Evolutionary conservation across 257 asterid species (phyloP).

Genomic region (Buddleja alternifolia): DNA sequence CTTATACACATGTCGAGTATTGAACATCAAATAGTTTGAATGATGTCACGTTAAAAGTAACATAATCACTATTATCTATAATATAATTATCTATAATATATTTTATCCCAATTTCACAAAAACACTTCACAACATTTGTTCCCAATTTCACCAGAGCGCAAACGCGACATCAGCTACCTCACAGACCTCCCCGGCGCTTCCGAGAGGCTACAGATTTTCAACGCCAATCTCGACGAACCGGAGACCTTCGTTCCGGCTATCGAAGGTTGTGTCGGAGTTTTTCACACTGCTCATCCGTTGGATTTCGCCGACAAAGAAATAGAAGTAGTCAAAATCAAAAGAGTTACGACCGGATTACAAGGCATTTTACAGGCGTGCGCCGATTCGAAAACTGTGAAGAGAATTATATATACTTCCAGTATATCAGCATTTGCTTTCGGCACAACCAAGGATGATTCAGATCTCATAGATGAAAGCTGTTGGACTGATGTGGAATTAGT

Average conservation of each 20-base stretch:
- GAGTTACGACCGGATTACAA: constrained; percentile 33
- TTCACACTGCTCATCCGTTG: constrained; percentile 76
- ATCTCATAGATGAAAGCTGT: constrained; percentile 35
- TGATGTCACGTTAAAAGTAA: too few relatives aligned
- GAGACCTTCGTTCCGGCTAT: constrained; percentile 50
- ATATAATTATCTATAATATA: too few relatives aligned
- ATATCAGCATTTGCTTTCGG: constrained; percentile 33
- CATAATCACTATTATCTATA: too few relatives aligned
- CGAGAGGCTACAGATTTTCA: constrained; percentile 55
- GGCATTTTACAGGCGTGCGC: constrained; percentile 52
- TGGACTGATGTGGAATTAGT: constrained; percentile 49
- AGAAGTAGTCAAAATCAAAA: constrained; percentile 42
- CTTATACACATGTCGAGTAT: too few relatives aligned
- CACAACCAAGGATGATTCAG: constrained; percentile 3
- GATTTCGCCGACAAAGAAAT: constrained; percentile 51
- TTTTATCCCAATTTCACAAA: too few relatives aligned
- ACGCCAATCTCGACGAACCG: constrained; percentile 61
- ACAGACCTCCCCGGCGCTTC: constrained; percentile 55
- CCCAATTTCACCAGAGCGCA: constrained; percentile 27
- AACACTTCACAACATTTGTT: not conserved
- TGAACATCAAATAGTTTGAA: too few relatives aligned
- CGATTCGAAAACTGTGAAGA: constrained; percentile 49
- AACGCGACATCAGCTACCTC: constrained; percentile 58
- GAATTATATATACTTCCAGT: constrained; percentile 62
- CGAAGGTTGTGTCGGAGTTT: constrained; percentile 67